These are phyloP conservation scores for Fraxinus ornus DNA, from an alignment of 305 asterid genomes.

Conservation along the genomic window DNA sequence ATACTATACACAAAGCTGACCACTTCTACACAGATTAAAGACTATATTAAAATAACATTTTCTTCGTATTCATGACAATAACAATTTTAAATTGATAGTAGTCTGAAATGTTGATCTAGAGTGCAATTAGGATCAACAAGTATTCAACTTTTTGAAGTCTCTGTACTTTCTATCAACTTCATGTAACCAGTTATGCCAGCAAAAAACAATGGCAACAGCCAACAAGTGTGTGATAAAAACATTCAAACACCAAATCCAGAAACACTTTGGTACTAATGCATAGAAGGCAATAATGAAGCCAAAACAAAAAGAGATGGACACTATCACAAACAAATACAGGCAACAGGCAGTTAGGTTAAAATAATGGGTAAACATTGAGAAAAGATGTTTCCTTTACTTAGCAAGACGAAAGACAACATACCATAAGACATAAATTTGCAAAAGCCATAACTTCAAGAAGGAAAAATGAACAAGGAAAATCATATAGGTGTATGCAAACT, in stretches of 20 bases:
- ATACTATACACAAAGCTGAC: too few relatives aligned
- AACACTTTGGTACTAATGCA: neutral
- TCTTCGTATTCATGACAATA: too few relatives aligned
- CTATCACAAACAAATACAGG: neutral
- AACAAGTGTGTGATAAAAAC: neutral
- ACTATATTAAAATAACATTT: neutral
- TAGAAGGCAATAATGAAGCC: neutral
- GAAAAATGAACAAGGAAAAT: neutral
- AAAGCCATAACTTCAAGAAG: neutral
- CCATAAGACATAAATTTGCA: neutral
- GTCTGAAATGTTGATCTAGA: conserved; percentile 8
- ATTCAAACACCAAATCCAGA: neutral
- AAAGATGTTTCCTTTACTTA: neutral
- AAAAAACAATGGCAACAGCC: neutral
- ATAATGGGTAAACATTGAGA: neutral
- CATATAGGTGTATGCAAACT: neutral
- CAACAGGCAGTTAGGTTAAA: neutral
- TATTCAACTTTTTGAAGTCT: neutral
- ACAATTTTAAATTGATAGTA: too few relatives aligned
- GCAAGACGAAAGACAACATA: neutral
- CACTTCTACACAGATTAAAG: neutral
- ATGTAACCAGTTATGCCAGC: too few relatives aligned
- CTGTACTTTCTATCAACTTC: too few relatives aligned
- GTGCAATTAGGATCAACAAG: neutral
- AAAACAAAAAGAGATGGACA: neutral